Base-by-base conservation (phyloP, 1,284 basidiomycete genomes). In the Ustilago cynodontis region DNA sequence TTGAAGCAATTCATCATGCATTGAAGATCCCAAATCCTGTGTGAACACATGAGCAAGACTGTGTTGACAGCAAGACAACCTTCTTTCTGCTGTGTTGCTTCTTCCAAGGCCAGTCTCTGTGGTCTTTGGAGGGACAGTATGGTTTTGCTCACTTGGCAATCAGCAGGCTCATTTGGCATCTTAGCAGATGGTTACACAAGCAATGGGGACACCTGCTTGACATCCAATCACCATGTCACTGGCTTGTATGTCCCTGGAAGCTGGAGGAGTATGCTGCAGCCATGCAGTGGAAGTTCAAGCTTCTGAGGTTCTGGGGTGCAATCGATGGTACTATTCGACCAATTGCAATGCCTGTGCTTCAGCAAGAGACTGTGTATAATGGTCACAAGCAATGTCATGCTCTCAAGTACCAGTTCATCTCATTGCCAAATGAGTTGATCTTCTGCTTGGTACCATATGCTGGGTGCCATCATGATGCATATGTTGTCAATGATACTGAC, bases 371-470 rank as follows among this genome's bases (percentile, higher is more conserved):
- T 33, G 18, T 47, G 22, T 62, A 62, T 37, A 62, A 54, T 22
- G 51, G 60, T 3, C 60, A 54, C 26, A 54, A 62, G 39, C 60
- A n/a, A 2, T 14, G 13, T n/a, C 60, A 54, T 62, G 50, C 51
- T 37, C 26, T 62, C 8, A 62, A 62, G 29, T 62, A 45, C 14
- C 51, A 55, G 52, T 63, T 54, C 33, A 49, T 50, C 26, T 29
- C 52, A 11, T 26, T 22, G 6, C 53, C 53, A 8, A 43, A 63
- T n/a, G 53, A 53, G 47, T 10, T 63, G 43, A 24, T 56, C n/a
- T 63, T 63, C 20, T 31, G 28, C n/a, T 53, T 29, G 8, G 18
- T 4, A 1, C 51, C 51, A n/a, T 53, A 18, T 20, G 16, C 4
- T 20, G 29, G 29, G 6, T 16, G 41, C 18, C 41, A 11, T 8